Percentiles rank a stretch among this genome's conserved stretches.
Conservation (phyloP, 202 grass and related monocot genomes). For the Alloteropsis angusta region DNA sequence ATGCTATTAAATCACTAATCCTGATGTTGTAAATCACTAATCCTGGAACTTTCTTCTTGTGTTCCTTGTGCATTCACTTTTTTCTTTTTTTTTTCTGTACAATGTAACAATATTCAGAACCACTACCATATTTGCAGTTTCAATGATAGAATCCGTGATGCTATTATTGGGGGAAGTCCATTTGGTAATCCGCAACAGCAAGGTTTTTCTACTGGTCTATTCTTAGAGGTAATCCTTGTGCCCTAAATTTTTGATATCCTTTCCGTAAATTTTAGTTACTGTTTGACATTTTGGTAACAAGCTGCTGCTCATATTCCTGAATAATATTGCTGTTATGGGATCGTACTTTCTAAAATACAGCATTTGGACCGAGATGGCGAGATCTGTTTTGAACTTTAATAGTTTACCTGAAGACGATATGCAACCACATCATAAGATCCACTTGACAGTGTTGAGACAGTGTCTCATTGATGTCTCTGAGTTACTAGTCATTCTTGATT, state of each 20-base stretch:
- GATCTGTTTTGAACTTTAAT: background rate
- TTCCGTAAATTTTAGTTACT: background rate
- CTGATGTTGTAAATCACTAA: background rate
- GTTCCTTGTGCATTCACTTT: background rate
- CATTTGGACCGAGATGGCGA: background rate
- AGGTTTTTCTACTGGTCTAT: constrained; percentile 81
- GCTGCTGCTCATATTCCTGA: background rate
- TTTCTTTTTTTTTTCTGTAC: background rate
- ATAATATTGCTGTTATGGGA: background rate
- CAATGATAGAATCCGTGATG: constrained; percentile 95
- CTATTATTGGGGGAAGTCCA: constrained; percentile 75
- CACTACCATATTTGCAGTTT: constrained; percentile 40
- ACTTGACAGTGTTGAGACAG: background rate
- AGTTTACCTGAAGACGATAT: background rate
- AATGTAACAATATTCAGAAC: background rate
- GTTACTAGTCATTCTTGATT: background rate
- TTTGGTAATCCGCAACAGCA: constrained; percentile 88
- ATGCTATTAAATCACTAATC: constrained; percentile 48
- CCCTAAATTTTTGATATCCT: background rate
- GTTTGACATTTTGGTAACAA: constrained; percentile 5
- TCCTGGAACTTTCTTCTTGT: background rate
- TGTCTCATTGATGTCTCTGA: background rate
- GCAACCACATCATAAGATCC: background rate
- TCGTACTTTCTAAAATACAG: background rate
- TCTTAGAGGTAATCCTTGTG: constrained; percentile 57